phyloP scores from a whole-genome alignment of 163 green algal genomes.

The Botryococcus braunii region DNA sequence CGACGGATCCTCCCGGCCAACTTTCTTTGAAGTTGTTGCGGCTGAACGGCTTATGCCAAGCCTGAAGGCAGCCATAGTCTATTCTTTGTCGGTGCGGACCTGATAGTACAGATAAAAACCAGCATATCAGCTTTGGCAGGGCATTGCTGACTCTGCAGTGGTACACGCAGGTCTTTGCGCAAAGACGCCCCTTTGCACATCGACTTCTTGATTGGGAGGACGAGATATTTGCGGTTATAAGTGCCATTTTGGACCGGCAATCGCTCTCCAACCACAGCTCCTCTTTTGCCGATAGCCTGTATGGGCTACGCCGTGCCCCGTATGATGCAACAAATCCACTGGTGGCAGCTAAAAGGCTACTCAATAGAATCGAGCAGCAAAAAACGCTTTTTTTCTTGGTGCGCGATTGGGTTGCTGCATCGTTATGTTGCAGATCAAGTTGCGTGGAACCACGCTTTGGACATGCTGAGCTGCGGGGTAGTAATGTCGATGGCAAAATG shows the following conservation, averaged over 20 bases:
- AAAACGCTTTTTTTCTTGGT: too few species aligned
- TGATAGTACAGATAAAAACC: neutral
- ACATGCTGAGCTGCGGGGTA: too few species aligned
- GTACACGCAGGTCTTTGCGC: constrained; percentile 53
- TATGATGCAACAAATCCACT: neutral
- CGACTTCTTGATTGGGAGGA: constrained; percentile 65
- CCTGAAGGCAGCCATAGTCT: constrained; percentile 65
- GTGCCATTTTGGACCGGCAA: constrained; percentile 57
- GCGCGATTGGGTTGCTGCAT: too few species aligned
- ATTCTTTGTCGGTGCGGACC: constrained; percentile 34
- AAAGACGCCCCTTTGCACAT: constrained; percentile 49
- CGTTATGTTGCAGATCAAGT: too few species aligned
- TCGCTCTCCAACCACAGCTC: constrained; percentile 43
- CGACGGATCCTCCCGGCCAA: constrained; percentile 53
- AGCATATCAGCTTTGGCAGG: neutral
- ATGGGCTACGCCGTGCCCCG: constrained; percentile 48
- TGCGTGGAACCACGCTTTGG: too few species aligned
- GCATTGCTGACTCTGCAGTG: neutral
- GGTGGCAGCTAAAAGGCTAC: too few species aligned
- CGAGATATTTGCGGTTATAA: constrained; percentile 70
- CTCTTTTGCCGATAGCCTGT: constrained; percentile 76
- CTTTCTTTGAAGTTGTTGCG: constrained; percentile 85
- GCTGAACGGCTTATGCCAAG: constrained; percentile 74
- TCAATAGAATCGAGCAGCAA: too few species aligned
- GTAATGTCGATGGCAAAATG: too few species aligned